phyloP scores from a whole-genome alignment of 495 filamentous ascomycete species.

The Gamarada debralockiae region DNA sequence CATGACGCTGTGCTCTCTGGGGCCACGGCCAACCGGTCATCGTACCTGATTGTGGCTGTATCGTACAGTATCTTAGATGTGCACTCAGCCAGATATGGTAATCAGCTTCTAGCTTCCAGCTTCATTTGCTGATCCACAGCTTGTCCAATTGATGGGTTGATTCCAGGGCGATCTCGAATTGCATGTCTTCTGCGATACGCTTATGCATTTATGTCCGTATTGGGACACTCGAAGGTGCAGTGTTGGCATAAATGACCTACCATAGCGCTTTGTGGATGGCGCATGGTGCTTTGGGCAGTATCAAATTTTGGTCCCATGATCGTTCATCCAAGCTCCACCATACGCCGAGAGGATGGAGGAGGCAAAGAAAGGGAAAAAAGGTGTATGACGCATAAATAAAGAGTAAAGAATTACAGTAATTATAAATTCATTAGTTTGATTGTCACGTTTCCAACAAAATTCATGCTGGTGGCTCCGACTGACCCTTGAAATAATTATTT shows the following conservation, averaged over 20 bases:
- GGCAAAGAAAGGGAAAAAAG: too few relatives aligned
- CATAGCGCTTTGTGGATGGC: not conserved
- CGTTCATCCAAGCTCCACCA: too few relatives aligned
- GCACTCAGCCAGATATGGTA: not conserved
- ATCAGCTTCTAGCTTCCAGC: conserved; percentile 5
- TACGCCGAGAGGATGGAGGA: too few relatives aligned
- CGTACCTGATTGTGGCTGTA: not conserved
- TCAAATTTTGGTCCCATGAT: conserved; percentile 17
- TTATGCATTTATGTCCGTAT: conserved; percentile 18
- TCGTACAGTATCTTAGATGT: not conserved
- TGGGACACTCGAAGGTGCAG: conserved; percentile 9
- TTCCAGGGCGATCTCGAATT: conserved; percentile 11
- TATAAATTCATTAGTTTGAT: too few relatives aligned
- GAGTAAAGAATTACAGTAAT: too few relatives aligned
- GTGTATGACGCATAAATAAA: too few relatives aligned
- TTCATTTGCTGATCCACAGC: not conserved
- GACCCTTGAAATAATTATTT: too few relatives aligned
- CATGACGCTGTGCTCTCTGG: not conserved
- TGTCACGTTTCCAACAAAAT: too few relatives aligned
- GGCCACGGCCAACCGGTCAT: not conserved
- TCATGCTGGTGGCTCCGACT: too few relatives aligned
- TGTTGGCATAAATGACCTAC: conserved; percentile 12
- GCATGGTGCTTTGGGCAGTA: not conserved
- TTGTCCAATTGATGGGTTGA: not conserved
- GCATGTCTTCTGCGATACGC: conserved; percentile 13